A percentile compares a stretch with the other conserved stretches of the same genome.
Evolutionary conservation across 2,329 filamentous ascomycete species (phyloP).

Genomic region (Canariomyces notabilis): DNA sequence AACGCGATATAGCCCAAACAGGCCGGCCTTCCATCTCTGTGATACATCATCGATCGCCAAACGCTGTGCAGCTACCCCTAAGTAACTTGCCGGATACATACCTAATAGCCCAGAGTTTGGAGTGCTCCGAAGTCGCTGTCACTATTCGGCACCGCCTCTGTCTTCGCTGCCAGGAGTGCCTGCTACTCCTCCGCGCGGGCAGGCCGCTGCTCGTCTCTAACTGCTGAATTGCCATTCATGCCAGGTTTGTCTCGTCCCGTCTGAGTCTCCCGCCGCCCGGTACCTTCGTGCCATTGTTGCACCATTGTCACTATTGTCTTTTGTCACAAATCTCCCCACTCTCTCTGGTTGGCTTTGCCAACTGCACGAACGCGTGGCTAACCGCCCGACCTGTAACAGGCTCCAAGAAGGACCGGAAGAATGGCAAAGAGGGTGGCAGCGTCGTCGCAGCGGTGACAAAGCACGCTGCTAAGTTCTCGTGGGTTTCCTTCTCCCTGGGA

Average conservation of each 20-base stretch:
- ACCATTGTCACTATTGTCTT: not conserved
- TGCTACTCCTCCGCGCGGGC: slow-evolving; percentile 17
- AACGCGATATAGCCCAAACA: slow-evolving; percentile 2
- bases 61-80: slow-evolving; percentile 4
- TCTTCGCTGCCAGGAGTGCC: slow-evolving; percentile 5
- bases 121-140: not conserved
- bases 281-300: not conserved
- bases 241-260: slow-evolving; percentile 22
- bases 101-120: not conserved
- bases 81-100: not conserved
- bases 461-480: slow-evolving; percentile 50
- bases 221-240: slow-evolving; percentile 25
- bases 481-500: slow-evolving; percentile 28
- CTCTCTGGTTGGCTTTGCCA: too few species aligned
- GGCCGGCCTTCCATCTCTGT: slow-evolving; percentile 5
- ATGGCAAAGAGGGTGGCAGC: slow-evolving; percentile 50
- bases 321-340: too few species aligned
- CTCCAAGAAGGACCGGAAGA: slow-evolving; percentile 50
- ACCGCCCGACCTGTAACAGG: slow-evolving; percentile 29
- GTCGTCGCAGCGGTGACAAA: slow-evolving; percentile 51
- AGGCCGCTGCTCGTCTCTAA: slow-evolving; percentile 20
- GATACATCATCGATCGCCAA: slow-evolving; percentile 4
- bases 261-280: not conserved
- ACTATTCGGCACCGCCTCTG: slow-evolving; percentile 2
- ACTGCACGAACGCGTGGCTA: slow-evolving; percentile 14